Base-by-base conservation (phyloP, 2,329 filamentous ascomycete genomes). In the Penicillium expansum region DNA sequence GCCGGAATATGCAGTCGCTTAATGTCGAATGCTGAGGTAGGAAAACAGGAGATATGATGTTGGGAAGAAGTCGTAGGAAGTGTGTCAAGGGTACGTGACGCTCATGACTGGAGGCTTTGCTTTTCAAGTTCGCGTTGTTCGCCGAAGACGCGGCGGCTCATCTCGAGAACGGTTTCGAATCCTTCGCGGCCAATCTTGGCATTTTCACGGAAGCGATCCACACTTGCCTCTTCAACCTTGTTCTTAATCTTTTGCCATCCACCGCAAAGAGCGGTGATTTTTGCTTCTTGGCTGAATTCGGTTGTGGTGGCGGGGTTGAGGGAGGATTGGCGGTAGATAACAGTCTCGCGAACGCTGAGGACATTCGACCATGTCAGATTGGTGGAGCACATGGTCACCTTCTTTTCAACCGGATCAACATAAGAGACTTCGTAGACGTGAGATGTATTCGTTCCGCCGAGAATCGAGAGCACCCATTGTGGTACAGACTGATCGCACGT, bases 191-290 rank as follows among this genome's bases (percentile, higher is more conserved):
- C 94, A 77, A 91, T 92, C 65, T 82, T 82, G 24, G 94, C 93
- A 70, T 99, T 99, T 76, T 99, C 91, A 65, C 86, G 84, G 79
- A 99, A 99, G 53, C 91, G 82, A 63, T 89, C 89, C 43, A 97
- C 89, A 41, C 92, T 89, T 51, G 90, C 87, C 67, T 97, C 92
- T 79, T 99, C 94, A 67, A 99, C 95, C 73, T 88, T 91, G 77
- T 94, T 96, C 82, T 91, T 94, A 73, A 97, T 92, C 72, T 92
- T 91, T 78, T 97, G 91, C 92, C 94, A 99, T 60, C 94, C 94
- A 65, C 94, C 93, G 74, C 92, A 96, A 10, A 97, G 80, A 0
- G 94, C 94, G 1, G 92, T 96, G 71, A 99, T 93, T 76, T 92
- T 86, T 38, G 94, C 94, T 60, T 91, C 87, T 79, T 99, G 94